Conservation (phyloP, 306 rosid species). For the Heteromeles arbutifolia region DNA sequence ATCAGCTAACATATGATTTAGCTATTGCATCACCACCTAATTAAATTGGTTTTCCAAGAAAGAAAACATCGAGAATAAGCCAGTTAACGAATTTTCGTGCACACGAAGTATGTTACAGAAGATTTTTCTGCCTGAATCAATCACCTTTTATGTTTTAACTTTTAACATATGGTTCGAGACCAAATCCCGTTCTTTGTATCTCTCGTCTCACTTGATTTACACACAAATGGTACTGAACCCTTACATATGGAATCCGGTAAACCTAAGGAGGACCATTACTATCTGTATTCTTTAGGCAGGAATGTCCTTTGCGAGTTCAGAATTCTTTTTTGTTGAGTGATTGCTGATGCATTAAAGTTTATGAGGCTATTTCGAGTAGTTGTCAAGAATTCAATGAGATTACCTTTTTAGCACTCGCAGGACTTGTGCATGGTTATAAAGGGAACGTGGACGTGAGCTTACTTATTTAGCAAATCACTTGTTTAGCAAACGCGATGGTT, state of each 20-base stretch:
- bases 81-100: neutral
- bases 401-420: neutral
- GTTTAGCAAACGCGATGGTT: too few species aligned
- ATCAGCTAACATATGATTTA: neutral
- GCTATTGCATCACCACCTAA: neutral
- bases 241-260: too few species aligned
- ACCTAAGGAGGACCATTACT: neutral
- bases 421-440: neutral
- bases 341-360: neutral
- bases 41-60: constrained; percentile 1
- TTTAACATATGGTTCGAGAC: neutral
- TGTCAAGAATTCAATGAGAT: neutral
- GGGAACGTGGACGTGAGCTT: too few species aligned
- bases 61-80: neutral
- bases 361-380: neutral
- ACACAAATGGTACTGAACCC: too few species aligned
- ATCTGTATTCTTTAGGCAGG: neutral
- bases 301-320: neutral
- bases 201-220: neutral
- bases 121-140: neutral
- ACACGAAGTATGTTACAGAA: neutral
- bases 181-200: neutral
- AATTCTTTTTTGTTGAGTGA: neutral
- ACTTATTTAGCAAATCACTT: too few species aligned
- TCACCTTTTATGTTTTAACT: neutral